These are phyloP conservation scores for Leptodontidium sp. DNA, from an alignment of 2,329 filamentous ascomycete species.

Conservation along the genomic window DNA sequence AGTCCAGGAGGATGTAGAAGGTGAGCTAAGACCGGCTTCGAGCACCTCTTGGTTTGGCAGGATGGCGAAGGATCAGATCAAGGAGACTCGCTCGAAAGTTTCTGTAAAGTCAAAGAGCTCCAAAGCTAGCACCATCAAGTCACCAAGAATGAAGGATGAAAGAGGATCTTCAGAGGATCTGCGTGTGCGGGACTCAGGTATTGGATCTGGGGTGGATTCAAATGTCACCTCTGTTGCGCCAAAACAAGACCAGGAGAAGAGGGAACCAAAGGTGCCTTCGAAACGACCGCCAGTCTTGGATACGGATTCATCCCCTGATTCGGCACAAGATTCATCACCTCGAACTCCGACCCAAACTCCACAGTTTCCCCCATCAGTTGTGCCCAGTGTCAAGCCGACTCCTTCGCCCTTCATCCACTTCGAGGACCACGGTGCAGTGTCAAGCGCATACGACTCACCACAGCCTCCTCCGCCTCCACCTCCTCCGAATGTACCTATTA, in stretches of 20 bases:
- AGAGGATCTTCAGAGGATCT: constrained; percentile 24
- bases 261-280: constrained; percentile 51
- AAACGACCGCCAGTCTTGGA: constrained; percentile 39
- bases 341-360: constrained; percentile 66
- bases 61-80: constrained; percentile 46
- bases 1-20: constrained; percentile 50
- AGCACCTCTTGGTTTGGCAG: constrained; percentile 53
- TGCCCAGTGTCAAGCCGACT: constrained; percentile 42
- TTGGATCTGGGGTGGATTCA: constrained; percentile 45
- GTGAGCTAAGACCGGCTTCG: constrained; percentile 52
- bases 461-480: constrained; percentile 78
- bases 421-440: constrained; percentile 46
- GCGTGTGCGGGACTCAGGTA: constrained; percentile 34
- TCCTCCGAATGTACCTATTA: constrained; percentile 61
- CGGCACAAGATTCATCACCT: constrained; percentile 63
- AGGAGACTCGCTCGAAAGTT: constrained; percentile 58
- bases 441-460: constrained; percentile 44
- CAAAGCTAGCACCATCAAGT: constrained; percentile 61
- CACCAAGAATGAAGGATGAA: constrained; percentile 40
- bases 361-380: constrained; percentile 51
- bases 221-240: constrained; percentile 52
- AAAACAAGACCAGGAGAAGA: constrained; percentile 44
- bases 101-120: constrained; percentile 64
- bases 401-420: constrained; percentile 47
- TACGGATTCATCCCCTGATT: constrained; percentile 55